Evolutionary conservation across 2,329 filamentous ascomycete genomes (phyloP).

Genomic region (Davidsoniella virescens): DNA sequence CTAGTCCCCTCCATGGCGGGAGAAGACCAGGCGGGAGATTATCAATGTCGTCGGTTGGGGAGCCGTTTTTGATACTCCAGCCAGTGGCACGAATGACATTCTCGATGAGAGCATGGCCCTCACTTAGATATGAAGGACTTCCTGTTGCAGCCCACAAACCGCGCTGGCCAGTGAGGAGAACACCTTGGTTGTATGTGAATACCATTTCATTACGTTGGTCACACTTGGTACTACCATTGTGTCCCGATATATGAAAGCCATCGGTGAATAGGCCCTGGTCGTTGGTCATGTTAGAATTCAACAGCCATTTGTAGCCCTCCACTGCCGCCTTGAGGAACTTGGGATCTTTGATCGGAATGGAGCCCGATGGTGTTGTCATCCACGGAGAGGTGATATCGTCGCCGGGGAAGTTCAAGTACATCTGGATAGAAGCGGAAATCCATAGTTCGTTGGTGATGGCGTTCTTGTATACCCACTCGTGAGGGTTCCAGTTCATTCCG

Average conservation of each 20-base stretch:
- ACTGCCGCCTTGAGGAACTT: conserved; percentile 58
- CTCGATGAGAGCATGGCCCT: conserved; percentile 63
- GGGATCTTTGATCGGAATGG: conserved; percentile 27
- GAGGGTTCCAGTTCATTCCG: conserved; percentile 83
- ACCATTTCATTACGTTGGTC: conserved; percentile 75
- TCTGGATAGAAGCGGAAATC: conserved; percentile 67
- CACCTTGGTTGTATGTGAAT: conserved; percentile 92
- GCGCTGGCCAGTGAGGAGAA: conserved; percentile 66
- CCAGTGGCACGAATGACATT: conserved; percentile 66
- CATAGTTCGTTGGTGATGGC: conserved; percentile 89
- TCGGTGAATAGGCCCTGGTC: conserved; percentile 60
- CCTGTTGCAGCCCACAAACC: conserved; percentile 68
- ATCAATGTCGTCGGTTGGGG: conserved; percentile 25
- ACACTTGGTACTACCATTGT: conserved; percentile 35
- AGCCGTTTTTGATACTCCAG: conserved; percentile 38
- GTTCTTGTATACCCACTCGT: conserved; percentile 75
- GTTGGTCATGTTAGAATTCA: conserved; percentile 66
- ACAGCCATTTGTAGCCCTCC: conserved; percentile 68
- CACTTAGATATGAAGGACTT: conserved; percentile 51
- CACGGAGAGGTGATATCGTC: conserved; percentile 61
- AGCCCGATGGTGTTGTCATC: conserved; percentile 16
- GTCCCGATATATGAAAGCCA: conserved; percentile 58
- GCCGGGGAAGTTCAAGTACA: conserved; percentile 82
- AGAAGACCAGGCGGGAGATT: conserved; percentile 22
- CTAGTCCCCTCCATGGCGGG: conserved; percentile 56